These are phyloP conservation scores for Paramecium tetraurelia DNA, from an alignment of 73 alveolate genomes.

Conservation along the genomic window DNA sequence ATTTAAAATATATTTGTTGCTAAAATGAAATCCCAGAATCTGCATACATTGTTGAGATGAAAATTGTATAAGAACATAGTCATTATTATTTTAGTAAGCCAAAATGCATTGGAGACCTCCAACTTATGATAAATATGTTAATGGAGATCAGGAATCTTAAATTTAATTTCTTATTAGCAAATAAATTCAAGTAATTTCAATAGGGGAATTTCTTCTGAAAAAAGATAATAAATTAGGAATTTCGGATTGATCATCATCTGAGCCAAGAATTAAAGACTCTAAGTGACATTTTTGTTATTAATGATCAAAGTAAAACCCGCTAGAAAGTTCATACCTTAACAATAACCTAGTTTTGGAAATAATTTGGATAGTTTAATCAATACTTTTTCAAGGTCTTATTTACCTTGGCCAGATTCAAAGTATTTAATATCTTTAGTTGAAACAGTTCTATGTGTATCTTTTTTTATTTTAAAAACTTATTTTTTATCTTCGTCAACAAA, in stretches of 20 bases:
- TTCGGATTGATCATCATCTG: not conserved
- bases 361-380: not conserved
- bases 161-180: not conserved
- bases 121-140: not conserved
- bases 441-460: slow-evolving; percentile 10
- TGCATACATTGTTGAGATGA: not conserved
- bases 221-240: not conserved
- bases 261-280: not conserved
- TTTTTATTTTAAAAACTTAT: not conserved
- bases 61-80: slow-evolving; percentile 31
- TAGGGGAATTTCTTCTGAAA: not conserved
- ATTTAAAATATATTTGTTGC: not conserved
- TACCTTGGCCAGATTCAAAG: not conserved
- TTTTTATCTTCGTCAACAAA: not conserved
- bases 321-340: slow-evolving; percentile 41
- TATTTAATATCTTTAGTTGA: not conserved
- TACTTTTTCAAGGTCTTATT: not conserved
- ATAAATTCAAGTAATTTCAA: not conserved
- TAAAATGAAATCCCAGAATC: slow-evolving; percentile 37
- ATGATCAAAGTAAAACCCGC: slow-evolving; percentile 23
- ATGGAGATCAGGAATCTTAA: not conserved
- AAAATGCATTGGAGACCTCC: not conserved
- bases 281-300: not conserved
- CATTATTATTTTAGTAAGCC: slow-evolving; percentile 32
- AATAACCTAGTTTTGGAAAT: not conserved